Conservation (phyloP, 108 stramenopile genomes). For the Cyclotella cryptica region DNA sequence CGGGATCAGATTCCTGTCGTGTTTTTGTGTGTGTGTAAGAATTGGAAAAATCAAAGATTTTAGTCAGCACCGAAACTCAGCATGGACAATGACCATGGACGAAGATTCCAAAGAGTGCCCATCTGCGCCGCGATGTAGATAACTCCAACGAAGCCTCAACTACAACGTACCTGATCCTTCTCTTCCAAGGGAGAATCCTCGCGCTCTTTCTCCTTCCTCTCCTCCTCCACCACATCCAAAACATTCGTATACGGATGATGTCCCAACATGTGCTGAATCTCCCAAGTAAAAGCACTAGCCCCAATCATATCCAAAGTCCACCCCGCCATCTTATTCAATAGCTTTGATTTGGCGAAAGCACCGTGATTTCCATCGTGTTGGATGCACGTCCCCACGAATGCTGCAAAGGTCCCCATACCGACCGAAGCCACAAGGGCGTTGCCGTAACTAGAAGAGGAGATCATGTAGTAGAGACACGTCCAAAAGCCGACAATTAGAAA, state of each 20-base stretch:
- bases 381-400: constrained; percentile 63
- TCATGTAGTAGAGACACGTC: constrained; percentile 56
- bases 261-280: constrained; percentile 82
- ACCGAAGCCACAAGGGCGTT: constrained; percentile 33
- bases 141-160: background rate
- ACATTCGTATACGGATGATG: constrained; percentile 91
- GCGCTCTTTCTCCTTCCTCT: constrained; percentile 41
- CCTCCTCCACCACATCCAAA: constrained; percentile 67
- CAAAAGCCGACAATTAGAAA: constrained; percentile 56
- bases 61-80: no score
- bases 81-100: no score
- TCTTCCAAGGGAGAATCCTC: constrained; percentile 53
- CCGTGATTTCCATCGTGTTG: constrained; percentile 84
- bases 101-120: no score
- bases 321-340: constrained; percentile 59
- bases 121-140: no score
- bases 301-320: constrained; percentile 78
- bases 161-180: constrained; percentile 45
- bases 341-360: constrained; percentile 58
- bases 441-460: constrained; percentile 8
- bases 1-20: constrained; percentile 62
- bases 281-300: constrained; percentile 66
- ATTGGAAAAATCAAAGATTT: background rate
- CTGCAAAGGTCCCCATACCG: constrained; percentile 58
- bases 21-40: background rate